phyloP scores from a whole-genome alignment of 345 rosid genomes.

The Anastatica hierochuntica region DNA sequence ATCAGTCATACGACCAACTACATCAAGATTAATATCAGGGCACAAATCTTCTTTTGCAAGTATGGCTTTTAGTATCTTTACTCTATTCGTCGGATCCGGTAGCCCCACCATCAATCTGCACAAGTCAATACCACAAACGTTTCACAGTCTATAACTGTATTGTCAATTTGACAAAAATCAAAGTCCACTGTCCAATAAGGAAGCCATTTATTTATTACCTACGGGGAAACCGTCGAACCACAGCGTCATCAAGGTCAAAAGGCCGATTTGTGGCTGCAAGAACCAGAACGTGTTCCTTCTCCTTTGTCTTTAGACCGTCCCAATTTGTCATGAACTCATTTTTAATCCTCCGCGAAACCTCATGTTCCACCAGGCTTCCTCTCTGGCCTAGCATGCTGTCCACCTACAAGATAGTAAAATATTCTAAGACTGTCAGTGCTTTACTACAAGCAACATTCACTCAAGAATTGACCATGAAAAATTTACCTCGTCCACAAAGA shows the following conservation, averaged over 20 bases:
- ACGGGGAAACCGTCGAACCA: constrained; percentile 79
- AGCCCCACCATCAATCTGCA: constrained; percentile 79
- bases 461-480: constrained; percentile 3
- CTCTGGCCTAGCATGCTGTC: constrained; percentile 96
- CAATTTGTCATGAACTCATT: constrained; percentile 94
- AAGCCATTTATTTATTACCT: constrained; percentile 30
- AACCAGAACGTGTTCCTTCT: constrained; percentile 75
- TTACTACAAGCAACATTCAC: background rate
- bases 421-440: background rate
- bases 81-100: constrained; percentile 82
- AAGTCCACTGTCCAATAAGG: constrained; percentile 2
- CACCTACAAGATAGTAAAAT: constrained; percentile 51
- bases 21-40: constrained; percentile 60
- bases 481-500: constrained; percentile 94
- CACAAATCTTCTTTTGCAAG: constrained; percentile 77
- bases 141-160: background rate
- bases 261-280: constrained; percentile 96
- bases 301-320: constrained; percentile 84
- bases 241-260: constrained; percentile 97
- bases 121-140: too few relatives aligned
- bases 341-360: constrained; percentile 86
- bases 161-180: background rate
- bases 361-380: constrained; percentile 79
- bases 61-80: constrained; percentile 62
- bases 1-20: constrained; percentile 62